These are phyloP conservation scores for Saccharomyces pastorianus DNA, from an alignment of 1,139 yeast species.

Conservation along the genomic window DNA sequence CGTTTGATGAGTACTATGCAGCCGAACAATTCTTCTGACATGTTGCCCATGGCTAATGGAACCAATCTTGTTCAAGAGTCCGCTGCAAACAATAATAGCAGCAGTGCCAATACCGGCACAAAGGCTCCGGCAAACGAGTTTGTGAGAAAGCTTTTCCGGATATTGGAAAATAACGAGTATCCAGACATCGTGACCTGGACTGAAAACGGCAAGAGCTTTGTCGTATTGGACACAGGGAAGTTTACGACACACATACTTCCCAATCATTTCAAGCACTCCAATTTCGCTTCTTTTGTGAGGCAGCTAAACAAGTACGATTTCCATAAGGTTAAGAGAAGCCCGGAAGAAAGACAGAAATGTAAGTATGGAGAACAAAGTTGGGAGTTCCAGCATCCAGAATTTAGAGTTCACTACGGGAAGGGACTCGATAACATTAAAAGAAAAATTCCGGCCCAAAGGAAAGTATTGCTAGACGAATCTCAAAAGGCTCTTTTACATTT, in stretches of 20 bases:
- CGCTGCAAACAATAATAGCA: neutral
- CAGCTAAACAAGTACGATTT: constrained; percentile 97
- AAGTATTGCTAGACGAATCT: constrained; percentile 25
- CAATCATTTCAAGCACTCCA: constrained; percentile 85
- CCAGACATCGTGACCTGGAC: constrained; percentile 75
- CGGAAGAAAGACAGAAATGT: constrained; percentile 40
- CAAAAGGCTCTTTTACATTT: neutral
- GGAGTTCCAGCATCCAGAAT: constrained; percentile 91
- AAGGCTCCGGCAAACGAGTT: constrained; percentile 4
- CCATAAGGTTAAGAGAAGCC: constrained; percentile 66
- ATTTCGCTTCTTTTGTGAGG: constrained; percentile 90
- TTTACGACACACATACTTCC: constrained; percentile 81
- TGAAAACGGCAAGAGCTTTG: constrained; percentile 70
- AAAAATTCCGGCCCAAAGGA: constrained; percentile 49
- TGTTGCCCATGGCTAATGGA: neutral
- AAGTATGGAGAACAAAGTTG: constrained; percentile 74
- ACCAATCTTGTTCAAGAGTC: neutral
- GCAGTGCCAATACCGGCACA: constrained; percentile 2
- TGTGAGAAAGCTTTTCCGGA: constrained; percentile 5
- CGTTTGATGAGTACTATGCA: neutral
- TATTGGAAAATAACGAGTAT: constrained; percentile 61
- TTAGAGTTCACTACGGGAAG: constrained; percentile 45
- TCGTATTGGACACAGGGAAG: constrained; percentile 80
- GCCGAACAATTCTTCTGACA: neutral
- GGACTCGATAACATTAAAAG: constrained; percentile 28